phyloP scores from a whole-genome alignment of 768 basidiomycete species.

The Coprinopsis marcescibilis region DNA sequence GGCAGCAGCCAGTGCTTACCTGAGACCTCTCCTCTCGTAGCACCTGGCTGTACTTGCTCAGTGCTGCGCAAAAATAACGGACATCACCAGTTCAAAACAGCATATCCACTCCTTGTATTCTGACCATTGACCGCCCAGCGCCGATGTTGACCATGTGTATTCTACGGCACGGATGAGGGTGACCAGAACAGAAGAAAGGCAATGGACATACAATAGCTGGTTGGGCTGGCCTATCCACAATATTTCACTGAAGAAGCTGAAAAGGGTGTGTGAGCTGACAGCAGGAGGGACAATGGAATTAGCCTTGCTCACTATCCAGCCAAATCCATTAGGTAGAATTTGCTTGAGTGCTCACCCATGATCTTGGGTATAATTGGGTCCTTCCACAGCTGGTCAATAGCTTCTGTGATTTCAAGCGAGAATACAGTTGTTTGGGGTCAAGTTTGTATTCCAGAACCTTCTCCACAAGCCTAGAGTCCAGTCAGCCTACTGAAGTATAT shows the following conservation, averaged over 20 bases:
- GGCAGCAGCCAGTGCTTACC: constrained; percentile 33
- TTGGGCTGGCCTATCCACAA: constrained; percentile 73
- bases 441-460: constrained; percentile 57
- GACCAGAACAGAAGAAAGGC: background rate
- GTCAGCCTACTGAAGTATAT: no score
- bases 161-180: constrained; percentile 17
- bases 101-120: constrained; percentile 83
- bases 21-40: constrained; percentile 62
- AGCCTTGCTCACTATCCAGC: constrained; percentile 67
- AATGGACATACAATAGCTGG: constrained; percentile 72
- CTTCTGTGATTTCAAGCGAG: constrained; percentile 59
- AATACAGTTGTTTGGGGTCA: constrained; percentile 38
- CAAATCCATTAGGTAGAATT: constrained; percentile 95
- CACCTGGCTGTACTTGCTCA: constrained; percentile 73
- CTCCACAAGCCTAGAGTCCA: constrained; percentile 41
- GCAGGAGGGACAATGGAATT: background rate
- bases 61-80: constrained; percentile 64
- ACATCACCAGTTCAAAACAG: constrained; percentile 55
- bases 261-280: background rate
- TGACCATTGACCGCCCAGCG: constrained; percentile 71
- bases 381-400: constrained; percentile 64
- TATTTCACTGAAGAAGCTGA: constrained; percentile 82
- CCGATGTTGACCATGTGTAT: constrained; percentile 77
- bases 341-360: constrained; percentile 53
- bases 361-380: constrained; percentile 57